Evolutionary conservation across 2,329 filamentous ascomycete species (phyloP).

Genomic region (Scedosporium aurantiacum): DNA sequence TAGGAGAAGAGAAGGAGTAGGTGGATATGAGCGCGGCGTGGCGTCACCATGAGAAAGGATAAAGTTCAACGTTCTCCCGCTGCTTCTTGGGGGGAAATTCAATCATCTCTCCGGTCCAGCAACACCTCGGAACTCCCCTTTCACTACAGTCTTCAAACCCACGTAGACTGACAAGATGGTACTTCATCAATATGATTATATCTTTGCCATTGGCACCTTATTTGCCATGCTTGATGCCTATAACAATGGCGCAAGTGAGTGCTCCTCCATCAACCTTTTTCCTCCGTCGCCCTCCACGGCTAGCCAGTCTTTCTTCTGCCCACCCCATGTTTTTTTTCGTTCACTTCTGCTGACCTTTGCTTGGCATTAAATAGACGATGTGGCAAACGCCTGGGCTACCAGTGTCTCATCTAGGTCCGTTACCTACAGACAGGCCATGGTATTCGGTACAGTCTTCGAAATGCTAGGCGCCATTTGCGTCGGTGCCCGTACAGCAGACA

Average conservation of each 20-base stretch:
- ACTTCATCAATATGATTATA: slow-evolving; percentile 54
- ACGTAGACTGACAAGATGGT: slow-evolving; percentile 27
- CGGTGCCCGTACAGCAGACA: slow-evolving; percentile 59
- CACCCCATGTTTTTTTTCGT: background rate
- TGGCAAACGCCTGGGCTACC: slow-evolving; percentile 75
- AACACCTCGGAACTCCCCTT: background rate
- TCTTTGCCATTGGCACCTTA: slow-evolving; percentile 65
- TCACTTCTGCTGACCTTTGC: background rate
- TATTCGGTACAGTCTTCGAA: slow-evolving; percentile 56
- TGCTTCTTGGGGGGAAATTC: background rate
- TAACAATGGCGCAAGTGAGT: slow-evolving; percentile 70
- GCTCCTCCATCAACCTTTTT: slow-evolving; percentile 3
- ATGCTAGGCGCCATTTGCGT: slow-evolving; percentile 56
- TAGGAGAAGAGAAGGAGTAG: background rate
- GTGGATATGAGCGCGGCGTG: background rate
- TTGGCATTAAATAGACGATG: slow-evolving; percentile 51
- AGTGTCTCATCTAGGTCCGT: slow-evolving; percentile 71
- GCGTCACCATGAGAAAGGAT: background rate
- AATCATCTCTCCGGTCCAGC: background rate
- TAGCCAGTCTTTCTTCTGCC: background rate
- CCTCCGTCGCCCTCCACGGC: background rate
- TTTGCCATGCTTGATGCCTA: slow-evolving; percentile 68
- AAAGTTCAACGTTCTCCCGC: background rate
- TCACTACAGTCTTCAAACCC: background rate
- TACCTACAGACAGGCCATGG: slow-evolving; percentile 57